Evolutionary conservation across 768 basidiomycete genomes (phyloP).

Genomic region (Boletus vinaceobasis): DNA sequence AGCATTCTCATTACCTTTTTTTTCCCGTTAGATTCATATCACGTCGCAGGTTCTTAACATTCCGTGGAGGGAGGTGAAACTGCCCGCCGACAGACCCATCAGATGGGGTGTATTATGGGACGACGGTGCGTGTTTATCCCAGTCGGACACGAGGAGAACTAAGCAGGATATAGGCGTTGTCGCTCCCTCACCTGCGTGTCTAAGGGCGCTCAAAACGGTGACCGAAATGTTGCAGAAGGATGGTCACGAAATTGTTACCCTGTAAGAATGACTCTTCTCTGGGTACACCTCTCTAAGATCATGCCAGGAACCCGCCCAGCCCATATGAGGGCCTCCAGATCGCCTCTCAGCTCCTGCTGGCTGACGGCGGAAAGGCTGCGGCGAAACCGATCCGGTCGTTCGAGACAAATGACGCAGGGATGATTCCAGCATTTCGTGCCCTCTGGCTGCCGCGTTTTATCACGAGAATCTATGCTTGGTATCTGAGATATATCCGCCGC

Average conservation of each 20-base stretch:
- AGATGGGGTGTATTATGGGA: slow-evolving; percentile 66
- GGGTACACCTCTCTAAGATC: neutral
- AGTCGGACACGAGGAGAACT: neutral
- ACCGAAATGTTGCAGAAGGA: slow-evolving; percentile 40
- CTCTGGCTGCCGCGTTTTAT: slow-evolving; percentile 47
- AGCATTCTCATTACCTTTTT: neutral
- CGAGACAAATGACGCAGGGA: slow-evolving; percentile 50
- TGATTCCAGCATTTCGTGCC: slow-evolving; percentile 37
- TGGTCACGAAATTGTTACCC: slow-evolving; percentile 51
- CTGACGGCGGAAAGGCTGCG: slow-evolving; percentile 45
- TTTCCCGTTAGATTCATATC: no score
- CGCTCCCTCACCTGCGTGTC: slow-evolving; percentile 55
- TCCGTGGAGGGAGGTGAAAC: slow-evolving; percentile 36
- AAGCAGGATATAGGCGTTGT: slow-evolving; percentile 48
- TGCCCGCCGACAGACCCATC: slow-evolving; percentile 46
- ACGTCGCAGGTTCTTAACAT: slow-evolving; percentile 31
- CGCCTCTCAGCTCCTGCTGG: slow-evolving; percentile 49
- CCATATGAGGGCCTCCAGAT: slow-evolving; percentile 52
- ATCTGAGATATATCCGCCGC: slow-evolving; percentile 47
- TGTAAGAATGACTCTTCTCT: slow-evolving; percentile 36
- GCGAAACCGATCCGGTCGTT: slow-evolving; percentile 34
- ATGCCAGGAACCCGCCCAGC: slow-evolving; percentile 34
- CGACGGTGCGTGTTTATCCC: slow-evolving; percentile 41
- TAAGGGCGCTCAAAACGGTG: slow-evolving; percentile 49
- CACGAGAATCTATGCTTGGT: slow-evolving; percentile 48